Percentiles rank a stretch among this genome's conserved stretches.
These are phyloP conservation scores for Claviceps pusilla DNA, from an alignment of 2,329 filamentous ascomycete species.

Conservation along the genomic window DNA sequence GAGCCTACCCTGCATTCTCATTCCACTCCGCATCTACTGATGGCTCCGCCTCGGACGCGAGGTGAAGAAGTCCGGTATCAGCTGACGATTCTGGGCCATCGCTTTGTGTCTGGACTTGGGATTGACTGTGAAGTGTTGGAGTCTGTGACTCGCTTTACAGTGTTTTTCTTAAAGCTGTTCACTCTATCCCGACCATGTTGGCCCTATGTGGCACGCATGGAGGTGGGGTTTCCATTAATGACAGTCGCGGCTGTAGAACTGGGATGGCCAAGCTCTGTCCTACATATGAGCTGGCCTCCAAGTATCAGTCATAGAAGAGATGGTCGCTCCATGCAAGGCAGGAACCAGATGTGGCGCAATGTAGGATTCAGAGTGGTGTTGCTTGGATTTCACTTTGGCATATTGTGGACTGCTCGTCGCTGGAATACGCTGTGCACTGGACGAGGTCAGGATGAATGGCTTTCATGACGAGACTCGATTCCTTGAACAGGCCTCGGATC, in stretches of 20 bases:
- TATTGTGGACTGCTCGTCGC: conserved; percentile 20
- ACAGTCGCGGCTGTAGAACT: conserved; percentile 53
- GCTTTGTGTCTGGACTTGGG: conserved; percentile 11
- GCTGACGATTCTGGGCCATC: conserved; percentile 22
- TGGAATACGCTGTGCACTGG: conserved; percentile 20
- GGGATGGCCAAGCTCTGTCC: conserved; percentile 20
- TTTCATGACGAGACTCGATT: conserved; percentile 8
- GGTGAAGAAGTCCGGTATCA: conserved; percentile 19
- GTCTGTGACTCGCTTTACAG: conserved; percentile 32
- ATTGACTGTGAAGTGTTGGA: conserved; percentile 16
- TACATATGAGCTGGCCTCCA: not conserved
- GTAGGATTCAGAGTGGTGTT: conserved; percentile 18
- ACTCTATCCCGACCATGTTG: conserved; percentile 54
- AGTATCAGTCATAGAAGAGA: not conserved
- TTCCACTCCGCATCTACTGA: conserved; percentile 21
- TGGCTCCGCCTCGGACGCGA: conserved; percentile 31
- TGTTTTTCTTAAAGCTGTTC: conserved; percentile 57
- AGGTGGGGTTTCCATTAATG: conserved; percentile 52
- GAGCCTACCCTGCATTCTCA: not conserved
- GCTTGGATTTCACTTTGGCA: conserved; percentile 18
- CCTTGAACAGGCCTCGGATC: too few species aligned
- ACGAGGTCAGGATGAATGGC: conserved; percentile 15
- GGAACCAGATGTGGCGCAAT: conserved; percentile 6
- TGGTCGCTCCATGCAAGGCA: not conserved
- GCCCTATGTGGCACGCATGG: conserved; percentile 51